Conservation (phyloP, 345 rosid genomes). For the Nephelium lappaceum region DNA sequence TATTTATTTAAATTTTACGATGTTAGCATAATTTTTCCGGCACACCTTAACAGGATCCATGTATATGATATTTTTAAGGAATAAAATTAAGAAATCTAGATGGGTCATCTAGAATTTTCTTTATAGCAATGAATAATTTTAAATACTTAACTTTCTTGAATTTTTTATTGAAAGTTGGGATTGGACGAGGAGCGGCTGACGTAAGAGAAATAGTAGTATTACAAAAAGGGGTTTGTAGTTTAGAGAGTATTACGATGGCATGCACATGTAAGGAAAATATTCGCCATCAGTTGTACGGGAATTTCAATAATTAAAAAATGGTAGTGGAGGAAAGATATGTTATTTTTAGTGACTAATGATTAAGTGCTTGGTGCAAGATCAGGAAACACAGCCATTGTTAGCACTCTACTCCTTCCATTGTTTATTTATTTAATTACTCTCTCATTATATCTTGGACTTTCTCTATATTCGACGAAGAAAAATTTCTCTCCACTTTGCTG, state of each 20-base stretch:
- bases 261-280: conserved; percentile 30
- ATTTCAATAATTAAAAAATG: not conserved
- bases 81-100: not conserved
- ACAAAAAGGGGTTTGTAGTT: not conserved
- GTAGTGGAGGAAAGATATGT: conserved; percentile 11
- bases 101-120: not conserved
- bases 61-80: too few relatives aligned
- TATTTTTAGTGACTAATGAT: conserved; percentile 29
- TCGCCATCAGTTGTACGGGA: conserved; percentile 9
- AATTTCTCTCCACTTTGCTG: not conserved
- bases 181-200: not conserved
- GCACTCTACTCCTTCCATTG: not conserved
- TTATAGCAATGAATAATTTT: too few relatives aligned
- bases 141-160: too few relatives aligned
- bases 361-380: conserved; percentile 28
- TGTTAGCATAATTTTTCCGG: too few relatives aligned
- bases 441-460: not conserved
- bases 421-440: not conserved
- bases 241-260: conserved; percentile 12
- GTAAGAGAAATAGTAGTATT: not conserved
- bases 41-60: too few relatives aligned
- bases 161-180: not conserved
- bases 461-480: not conserved
- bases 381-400: conserved; percentile 33
- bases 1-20: too few relatives aligned